Conservation (phyloP, 352 stramenopile genomes). For the Phytophthora cryptogea region DNA sequence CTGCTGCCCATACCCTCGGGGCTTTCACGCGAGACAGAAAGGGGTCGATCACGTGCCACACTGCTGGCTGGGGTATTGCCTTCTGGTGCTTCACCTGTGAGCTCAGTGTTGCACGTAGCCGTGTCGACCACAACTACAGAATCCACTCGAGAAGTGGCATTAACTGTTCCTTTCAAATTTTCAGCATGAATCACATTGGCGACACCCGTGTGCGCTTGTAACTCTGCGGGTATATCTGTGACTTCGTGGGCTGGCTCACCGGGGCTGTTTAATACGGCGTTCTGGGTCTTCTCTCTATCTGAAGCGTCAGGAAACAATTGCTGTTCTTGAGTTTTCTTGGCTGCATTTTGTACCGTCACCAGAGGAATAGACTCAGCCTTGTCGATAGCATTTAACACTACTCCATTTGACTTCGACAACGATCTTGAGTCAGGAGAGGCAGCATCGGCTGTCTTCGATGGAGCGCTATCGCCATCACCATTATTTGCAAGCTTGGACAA, state of each 20-base stretch:
- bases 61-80: background rate
- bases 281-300: slow-evolving; percentile 5
- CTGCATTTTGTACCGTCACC: slow-evolving; percentile 9
- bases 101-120: background rate
- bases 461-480: background rate
- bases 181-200: background rate
- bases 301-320: background rate
- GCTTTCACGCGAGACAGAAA: background rate
- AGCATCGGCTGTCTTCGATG: background rate
- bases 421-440: background rate
- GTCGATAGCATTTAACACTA: slow-evolving; percentile 3
- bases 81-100: background rate
- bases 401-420: background rate
- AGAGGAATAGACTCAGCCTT: background rate
- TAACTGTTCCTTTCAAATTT: background rate
- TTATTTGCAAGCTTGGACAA: background rate
- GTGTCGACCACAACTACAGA: background rate
- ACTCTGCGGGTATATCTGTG: background rate
- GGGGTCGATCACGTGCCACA: background rate
- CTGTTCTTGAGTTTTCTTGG: background rate
- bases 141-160: background rate
- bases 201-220: background rate
- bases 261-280: background rate
- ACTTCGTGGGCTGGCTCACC: slow-evolving; percentile 2
- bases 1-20: background rate